Base-by-base conservation (phyloP, 768 basidiomycete genomes). In the Russula griseocarnosa region DNA sequence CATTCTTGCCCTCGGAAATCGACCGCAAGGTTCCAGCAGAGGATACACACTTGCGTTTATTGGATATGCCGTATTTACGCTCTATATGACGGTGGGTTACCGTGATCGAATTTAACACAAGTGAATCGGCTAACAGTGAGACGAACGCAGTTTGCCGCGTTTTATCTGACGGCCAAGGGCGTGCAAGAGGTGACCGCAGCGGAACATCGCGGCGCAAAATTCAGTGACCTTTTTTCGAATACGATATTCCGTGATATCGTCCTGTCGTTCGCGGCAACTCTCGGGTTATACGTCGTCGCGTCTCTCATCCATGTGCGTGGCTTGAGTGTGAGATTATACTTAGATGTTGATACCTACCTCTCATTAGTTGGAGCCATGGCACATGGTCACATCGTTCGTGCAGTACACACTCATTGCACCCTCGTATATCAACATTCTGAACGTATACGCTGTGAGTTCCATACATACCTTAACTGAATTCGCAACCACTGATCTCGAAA, bases 311-410 rank as follows among this genome's bases (percentile, higher is more conserved):
- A 94, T 76, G 91, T 94, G 71, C 71, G 94, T 83, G 26, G 7
- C n/a, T 49, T 46, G 26, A 34, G 11, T 32, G 34, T 38, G 34
- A 63, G 34, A 65, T 49, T 51, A 40, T 54, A 52, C 11, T 42
- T 24, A 8, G 71, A 53, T 71, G 1, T 22, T 64, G 38, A 60
- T 22, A 3, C 24, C 26, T 9, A 20, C 5, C 14, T 44, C 11
- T 18, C 9, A 6, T 26, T 24, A 96, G 86, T 86, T 97, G 69
- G 94, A 98, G 69, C 96, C 96, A 2, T 97, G 94, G 93, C 97
- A 99, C 73, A 91, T 99, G 93, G 80, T 99, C 70, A 98, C 97
- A 0, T 92, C 90, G 6, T 95, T 98, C 76, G 30, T 94, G n/a
- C 96, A 94, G 73, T 96, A 95, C 71, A 74, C 90, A 26, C 81